A percentile compares a stretch with the other conserved stretches of the same genome.
Evolutionary conservation across 2,329 filamentous ascomycete species (phyloP).

Genomic region (Cordyceps cateniannulata): DNA sequence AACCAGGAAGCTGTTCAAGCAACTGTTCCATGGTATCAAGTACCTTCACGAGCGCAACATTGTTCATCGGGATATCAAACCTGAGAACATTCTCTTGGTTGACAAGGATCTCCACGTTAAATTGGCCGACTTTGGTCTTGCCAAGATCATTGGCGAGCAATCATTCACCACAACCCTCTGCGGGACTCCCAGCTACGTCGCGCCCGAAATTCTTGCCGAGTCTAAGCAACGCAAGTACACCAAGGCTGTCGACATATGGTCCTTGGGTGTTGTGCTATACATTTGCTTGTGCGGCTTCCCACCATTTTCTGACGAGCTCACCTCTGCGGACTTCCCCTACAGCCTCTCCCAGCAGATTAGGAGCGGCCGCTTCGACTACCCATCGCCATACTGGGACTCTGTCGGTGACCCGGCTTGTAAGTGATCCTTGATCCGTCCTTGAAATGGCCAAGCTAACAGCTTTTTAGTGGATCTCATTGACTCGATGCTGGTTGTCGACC

Average conservation of each 20-base stretch:
- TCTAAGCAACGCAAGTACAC: constrained; percentile 81
- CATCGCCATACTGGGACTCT: constrained; percentile 79
- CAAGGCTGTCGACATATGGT: constrained; percentile 94
- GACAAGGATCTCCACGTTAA: constrained; percentile 85
- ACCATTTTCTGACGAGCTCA: constrained; percentile 92
- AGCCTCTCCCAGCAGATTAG: constrained; percentile 85
- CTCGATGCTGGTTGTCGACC: constrained; percentile 84
- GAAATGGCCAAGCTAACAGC: background rate
- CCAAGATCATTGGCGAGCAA: constrained; percentile 97
- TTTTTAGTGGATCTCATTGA: constrained; percentile 77
- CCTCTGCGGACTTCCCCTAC: constrained; percentile 74
- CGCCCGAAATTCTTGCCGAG: constrained; percentile 87
- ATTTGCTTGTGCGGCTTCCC: constrained; percentile 96
- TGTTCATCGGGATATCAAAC: constrained; percentile 96
- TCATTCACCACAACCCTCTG: constrained; percentile 96
- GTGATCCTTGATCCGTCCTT: constrained; percentile 19
- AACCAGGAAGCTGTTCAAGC: constrained; percentile 78
- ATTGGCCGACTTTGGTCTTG: constrained; percentile 90
- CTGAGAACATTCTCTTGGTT: constrained; percentile 86
- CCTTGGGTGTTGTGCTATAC: constrained; percentile 93
- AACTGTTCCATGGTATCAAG: constrained; percentile 89
- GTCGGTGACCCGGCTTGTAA: constrained; percentile 61
- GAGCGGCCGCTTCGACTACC: constrained; percentile 84
- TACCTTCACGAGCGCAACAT: constrained; percentile 96
- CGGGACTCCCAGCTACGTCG: constrained; percentile 95